Evolutionary conservation across 768 basidiomycete genomes (phyloP).

Genomic region (Clavulina sp.): DNA sequence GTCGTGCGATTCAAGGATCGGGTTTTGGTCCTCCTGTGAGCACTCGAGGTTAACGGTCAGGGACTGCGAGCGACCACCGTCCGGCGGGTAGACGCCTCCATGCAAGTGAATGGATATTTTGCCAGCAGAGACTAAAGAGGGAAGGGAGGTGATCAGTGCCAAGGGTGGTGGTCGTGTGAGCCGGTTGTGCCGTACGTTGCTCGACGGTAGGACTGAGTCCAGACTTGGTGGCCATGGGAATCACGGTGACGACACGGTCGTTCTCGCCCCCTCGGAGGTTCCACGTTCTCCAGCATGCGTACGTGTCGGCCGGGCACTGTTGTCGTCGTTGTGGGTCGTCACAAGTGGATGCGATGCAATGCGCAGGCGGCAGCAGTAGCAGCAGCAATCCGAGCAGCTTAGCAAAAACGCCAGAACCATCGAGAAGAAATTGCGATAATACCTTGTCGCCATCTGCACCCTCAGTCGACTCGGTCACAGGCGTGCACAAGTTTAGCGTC

Average conservation of each 20-base stretch:
- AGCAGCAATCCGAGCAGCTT: background rate
- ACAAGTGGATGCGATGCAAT: background rate
- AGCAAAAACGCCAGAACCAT: background rate
- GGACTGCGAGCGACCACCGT: constrained; percentile 33
- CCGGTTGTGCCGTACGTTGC: constrained; percentile 1
- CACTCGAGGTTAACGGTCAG: constrained; percentile 49
- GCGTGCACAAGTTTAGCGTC: constrained; percentile 49
- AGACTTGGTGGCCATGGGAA: constrained; percentile 42
- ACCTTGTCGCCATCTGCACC: constrained; percentile 52
- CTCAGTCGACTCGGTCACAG: constrained; percentile 30
- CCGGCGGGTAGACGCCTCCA: constrained; percentile 43
- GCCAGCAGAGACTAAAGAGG: constrained; percentile 28
- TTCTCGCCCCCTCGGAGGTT: constrained; percentile 36
- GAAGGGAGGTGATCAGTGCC: constrained; percentile 1
- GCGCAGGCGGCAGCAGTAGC: constrained; percentile 1
- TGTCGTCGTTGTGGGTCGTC: background rate
- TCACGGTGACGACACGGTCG: constrained; percentile 54
- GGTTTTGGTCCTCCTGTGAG: constrained; percentile 23
- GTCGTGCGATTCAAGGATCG: constrained; percentile 43
- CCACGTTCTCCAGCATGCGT: constrained; percentile 53
- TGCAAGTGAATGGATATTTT: constrained; percentile 39
- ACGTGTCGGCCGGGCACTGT: constrained; percentile 51
- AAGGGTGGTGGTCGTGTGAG: constrained; percentile 1
- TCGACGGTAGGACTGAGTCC: constrained; percentile 16
- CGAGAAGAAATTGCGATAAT: background rate